Base-by-base conservation (phyloP, 1,139 yeast species). In the Pichia kudriavzevii region DNA sequence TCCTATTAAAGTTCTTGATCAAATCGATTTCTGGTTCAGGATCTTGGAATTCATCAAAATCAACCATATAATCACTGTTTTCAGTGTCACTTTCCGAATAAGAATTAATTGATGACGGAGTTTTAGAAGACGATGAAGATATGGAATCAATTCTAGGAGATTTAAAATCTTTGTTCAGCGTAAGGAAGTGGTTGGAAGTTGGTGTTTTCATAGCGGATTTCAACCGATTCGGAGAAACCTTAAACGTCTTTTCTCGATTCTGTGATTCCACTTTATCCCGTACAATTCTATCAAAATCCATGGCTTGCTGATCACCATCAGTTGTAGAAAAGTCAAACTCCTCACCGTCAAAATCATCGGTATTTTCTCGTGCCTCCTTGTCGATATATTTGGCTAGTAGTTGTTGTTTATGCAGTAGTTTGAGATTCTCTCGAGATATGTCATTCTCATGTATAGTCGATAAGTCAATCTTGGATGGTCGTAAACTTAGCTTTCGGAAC, bases 11-110 rank as follows among this genome's bases (percentile, higher is more conserved):
- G 6, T 31, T 38, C 22, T 33, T 30, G 3, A 40, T 14, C 21
- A 53, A 30, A 32, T 50, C 45, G 7, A 36, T 12, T 6, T 28
- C 23, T 8, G 20, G 12, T 9, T 26, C 26, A 11, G 22, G 28
- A 5, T 41, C 35, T 19, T 39, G 41, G 8, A 35, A 32, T 13
- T 44, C 49, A 18, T 43, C 50, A 34, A 46, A 54, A 28, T 54
- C 57, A 10, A 49, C 54, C 1, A 49, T 53, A 31, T 54, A 54
- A 31, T 54, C 59, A 36, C 57, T 53, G 26, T 50, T 49, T 12
- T 53, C 58, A 1, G 56, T 50, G n/a, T 50, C 57, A 26, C 48
- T 47, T 27, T 53, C 56, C 17, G 50, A 38, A 27, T 36, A 46
- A 3, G 53, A 45, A n/a, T 43, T 31, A 3, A 46, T 33, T 9